phyloP scores from a whole-genome alignment of 1,284 basidiomycete genomes.

The Fomitopsis pinicola region DNA sequence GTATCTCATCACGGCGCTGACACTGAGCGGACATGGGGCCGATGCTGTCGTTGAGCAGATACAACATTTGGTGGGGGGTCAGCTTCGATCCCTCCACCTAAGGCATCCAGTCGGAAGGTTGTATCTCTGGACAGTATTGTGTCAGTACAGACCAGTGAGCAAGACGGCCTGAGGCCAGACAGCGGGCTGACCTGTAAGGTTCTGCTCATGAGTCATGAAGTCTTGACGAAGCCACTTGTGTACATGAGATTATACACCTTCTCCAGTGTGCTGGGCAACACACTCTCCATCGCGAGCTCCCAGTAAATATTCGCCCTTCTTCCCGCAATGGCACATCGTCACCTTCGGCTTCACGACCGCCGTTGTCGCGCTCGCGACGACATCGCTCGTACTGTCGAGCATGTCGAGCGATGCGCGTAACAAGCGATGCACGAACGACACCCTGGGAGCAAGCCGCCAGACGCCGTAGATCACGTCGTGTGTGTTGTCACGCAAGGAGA shows the following conservation, averaged over 20 bases:
- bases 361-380: conserved; percentile 3
- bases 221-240: conserved; percentile 92
- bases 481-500: conserved; percentile 95
- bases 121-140: conserved; percentile 58
- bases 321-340: conserved; percentile 77
- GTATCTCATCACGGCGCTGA: conserved; percentile 83
- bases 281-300: conserved; percentile 73
- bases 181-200: conserved; percentile 68
- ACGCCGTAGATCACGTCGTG: conserved; percentile 97
- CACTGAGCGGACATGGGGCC: conserved; percentile 97
- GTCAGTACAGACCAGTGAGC: background rate
- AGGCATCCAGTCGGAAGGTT: conserved; percentile 90
- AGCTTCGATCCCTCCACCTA: conserved; percentile 58
- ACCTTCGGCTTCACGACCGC: conserved; percentile 35
- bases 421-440: conserved; percentile 35
- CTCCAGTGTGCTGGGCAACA: conserved; percentile 88
- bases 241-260: conserved; percentile 97
- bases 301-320: conserved; percentile 67
- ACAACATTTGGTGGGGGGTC: conserved; percentile 87
- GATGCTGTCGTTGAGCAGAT: conserved; percentile 84
- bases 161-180: no score
- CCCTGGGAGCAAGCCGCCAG: conserved; percentile 88
- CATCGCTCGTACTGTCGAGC: conserved; percentile 10
- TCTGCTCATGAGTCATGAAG: conserved; percentile 87
- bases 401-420: conserved; percentile 22